These are phyloP conservation scores for Eimeria brunetti DNA, from an alignment of 169 alveolate species.

Conservation along the genomic window DNA sequence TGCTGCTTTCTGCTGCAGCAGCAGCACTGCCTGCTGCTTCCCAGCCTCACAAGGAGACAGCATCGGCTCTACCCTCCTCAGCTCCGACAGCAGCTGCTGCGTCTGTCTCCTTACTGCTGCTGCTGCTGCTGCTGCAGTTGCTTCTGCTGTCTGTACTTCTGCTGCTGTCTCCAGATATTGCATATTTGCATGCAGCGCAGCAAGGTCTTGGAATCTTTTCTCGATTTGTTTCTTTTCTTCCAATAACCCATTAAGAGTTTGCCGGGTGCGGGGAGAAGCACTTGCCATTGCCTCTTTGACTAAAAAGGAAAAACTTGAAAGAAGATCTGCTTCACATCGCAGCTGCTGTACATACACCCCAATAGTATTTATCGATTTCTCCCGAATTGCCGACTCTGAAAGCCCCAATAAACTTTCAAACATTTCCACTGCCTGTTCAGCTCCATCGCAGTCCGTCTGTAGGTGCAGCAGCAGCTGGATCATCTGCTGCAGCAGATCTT, in stretches of 20 bases:
- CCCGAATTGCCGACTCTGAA: background rate
- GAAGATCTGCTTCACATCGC: background rate
- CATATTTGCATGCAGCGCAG: no score
- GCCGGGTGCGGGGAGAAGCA: background rate
- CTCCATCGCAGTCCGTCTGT: background rate
- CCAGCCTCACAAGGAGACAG: background rate
- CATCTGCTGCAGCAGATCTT: background rate
- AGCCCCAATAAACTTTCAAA: background rate
- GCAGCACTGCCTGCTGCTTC: background rate
- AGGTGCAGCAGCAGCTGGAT: background rate
- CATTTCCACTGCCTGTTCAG: background rate
- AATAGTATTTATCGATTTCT: background rate
- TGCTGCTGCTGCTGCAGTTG: background rate
- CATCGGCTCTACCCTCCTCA: background rate
- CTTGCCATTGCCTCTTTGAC: background rate
- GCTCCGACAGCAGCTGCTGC: background rate
- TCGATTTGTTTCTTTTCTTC: background rate
- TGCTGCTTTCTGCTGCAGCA: background rate
- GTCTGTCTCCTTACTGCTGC: background rate
- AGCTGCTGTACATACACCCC: constrained; percentile 4
- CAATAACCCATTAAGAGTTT: background rate
- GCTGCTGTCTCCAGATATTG: background rate
- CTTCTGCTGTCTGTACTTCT: background rate
- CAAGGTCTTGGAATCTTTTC: background rate
- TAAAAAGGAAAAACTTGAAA: background rate